These are phyloP conservation scores for Urochloa ruziziensis DNA, from an alignment of 176 grass and related monocot genomes.

Conservation along the genomic window DNA sequence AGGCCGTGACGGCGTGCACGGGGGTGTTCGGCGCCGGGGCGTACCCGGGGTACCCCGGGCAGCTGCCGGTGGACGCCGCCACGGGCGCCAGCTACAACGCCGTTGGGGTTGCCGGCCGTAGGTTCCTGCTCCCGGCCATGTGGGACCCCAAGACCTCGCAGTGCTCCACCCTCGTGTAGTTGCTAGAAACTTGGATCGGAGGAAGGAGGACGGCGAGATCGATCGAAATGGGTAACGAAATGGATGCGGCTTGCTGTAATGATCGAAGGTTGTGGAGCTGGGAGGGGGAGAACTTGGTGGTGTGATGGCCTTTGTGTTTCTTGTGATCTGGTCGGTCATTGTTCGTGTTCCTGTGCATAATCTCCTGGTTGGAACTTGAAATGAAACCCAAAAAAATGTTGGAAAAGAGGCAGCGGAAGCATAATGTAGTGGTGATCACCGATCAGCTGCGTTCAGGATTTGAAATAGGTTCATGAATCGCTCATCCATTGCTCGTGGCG, in stretches of 20 bases:
- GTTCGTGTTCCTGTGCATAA: conserved; percentile 7
- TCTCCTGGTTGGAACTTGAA: not conserved
- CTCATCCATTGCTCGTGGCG: not conserved
- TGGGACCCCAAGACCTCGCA: conserved; percentile 69
- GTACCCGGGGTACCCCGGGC: conserved; percentile 61
- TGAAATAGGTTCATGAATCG: not conserved
- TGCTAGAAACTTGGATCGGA: not conserved
- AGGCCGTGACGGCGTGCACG: conserved; percentile 68
- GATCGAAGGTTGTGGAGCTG: conserved; percentile 3
- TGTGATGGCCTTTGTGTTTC: not conserved
- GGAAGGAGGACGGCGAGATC: not conserved
- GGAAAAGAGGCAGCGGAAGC: not conserved
- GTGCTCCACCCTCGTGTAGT: conserved; percentile 65
- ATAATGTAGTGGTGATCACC: not conserved
- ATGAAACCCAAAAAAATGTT: not conserved
- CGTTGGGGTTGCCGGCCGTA: conserved; percentile 33
- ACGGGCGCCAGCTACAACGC: conserved; percentile 68
- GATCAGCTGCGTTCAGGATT: not conserved
- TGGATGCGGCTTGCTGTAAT: conserved; percentile 16
- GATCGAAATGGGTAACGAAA: not conserved
- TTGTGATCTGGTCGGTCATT: not conserved
- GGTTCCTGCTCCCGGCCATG: conserved; percentile 70
- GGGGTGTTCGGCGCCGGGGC: conserved; percentile 58
- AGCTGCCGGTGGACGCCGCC: conserved; percentile 46
- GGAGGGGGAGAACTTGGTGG: not conserved